Conservation (phyloP, 192 early-diverging fungal species). For the Coemansia sp. region DNA sequence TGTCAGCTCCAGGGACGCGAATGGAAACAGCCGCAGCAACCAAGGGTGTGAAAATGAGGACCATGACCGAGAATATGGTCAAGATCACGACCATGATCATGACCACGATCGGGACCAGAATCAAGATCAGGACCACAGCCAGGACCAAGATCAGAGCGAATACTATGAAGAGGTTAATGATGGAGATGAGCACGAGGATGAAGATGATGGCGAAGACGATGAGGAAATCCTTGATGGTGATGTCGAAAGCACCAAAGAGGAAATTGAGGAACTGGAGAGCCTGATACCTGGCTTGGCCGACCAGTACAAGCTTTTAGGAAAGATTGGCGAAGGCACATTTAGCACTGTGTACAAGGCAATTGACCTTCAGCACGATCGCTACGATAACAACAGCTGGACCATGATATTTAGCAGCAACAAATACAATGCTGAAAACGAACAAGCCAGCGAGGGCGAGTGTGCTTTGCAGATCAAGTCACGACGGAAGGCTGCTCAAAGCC, state of each 20-base stretch:
- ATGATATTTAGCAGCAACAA: constrained; percentile 36
- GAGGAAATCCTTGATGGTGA: constrained; percentile 17
- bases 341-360: constrained; percentile 90
- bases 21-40: too few species aligned
- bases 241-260: constrained; percentile 51
- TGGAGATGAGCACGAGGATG: constrained; percentile 4
- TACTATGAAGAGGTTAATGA: neutral
- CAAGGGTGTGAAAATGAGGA: too few species aligned
- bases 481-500: neutral
- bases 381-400: constrained; percentile 72
- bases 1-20: too few species aligned
- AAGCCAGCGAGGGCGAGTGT: constrained; percentile 1
- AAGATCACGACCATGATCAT: neutral
- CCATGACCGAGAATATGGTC: too few species aligned
- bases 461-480: neutral
- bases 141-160: neutral
- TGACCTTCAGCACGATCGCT: constrained; percentile 70
- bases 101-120: constrained; percentile 9
- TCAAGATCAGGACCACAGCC: constrained; percentile 4
- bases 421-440: neutral
- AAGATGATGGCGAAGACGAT: constrained; percentile 20
- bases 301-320: constrained; percentile 70
- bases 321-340: constrained; percentile 91
- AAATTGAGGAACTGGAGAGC: constrained; percentile 65
- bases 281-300: constrained; percentile 58